Evolutionary conservation across 176 grass and related monocot species (phyloP), one percentile per base, ranked within the genome.

Genomic region (Paspalum notatum): DNA sequence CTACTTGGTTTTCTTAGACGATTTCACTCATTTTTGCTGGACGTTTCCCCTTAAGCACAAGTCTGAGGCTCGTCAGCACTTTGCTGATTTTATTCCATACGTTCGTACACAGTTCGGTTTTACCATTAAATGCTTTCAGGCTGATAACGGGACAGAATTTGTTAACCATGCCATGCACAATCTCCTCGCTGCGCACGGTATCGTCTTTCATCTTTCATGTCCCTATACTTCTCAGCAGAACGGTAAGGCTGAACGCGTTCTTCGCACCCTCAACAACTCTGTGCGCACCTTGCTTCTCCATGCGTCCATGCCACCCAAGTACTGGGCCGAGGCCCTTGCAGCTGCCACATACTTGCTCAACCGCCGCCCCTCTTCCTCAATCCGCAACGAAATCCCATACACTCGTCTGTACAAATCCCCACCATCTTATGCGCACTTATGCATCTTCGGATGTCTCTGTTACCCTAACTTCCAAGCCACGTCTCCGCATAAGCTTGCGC

Each of bases 281-380:
- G 6, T 51, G 1, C 14, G 14, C 49, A 51, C 49, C 14, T 6
- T 51, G 4, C 14, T 51, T 4, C 49, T 52, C 50, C 50, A 52
- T 1, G 16, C 50, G 1, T 52, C 50, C 50, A 52, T 52, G 50
- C 15, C 50, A 52, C 57, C 20, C 10, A 24, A 24, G 18, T 57
- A n/a, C 2, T 57, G 8, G 54, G 54, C 9, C n/a, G 8, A 57
- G 18, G 54, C 20, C n/a, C 56, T 55, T n/a, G 56, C 56, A 59
- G 56, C 56, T 25, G 56, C 56, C 56, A 59, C 56, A 59, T 59
- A 59, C 56, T 59, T 25, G 56, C 56, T 59, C 24, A 59, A 59
- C 56, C 56, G 56, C 56, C 20, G 20, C 2, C 49, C 49, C 12
- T 51, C 49, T 8, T 51, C 49, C 49, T 51, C 49, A 0, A 51